Evolutionary conservation across 2,329 filamentous ascomycete genomes (phyloP).

Genomic region (Lasiodiplodia citricola): DNA sequence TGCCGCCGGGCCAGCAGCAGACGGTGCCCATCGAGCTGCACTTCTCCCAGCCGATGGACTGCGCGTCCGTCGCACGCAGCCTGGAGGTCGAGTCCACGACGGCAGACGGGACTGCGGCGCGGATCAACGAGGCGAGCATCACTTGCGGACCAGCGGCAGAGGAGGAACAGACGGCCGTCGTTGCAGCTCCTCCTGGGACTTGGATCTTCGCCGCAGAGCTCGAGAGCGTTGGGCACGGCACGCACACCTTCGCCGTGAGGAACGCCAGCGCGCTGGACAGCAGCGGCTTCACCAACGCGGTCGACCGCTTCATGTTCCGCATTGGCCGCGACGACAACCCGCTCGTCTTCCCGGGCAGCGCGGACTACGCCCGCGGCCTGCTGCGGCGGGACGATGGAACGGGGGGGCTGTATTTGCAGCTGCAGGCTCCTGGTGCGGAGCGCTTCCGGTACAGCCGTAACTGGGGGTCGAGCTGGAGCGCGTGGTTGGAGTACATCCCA

Average conservation of each 20-base stretch:
- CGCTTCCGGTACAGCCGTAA: slow-evolving; percentile 62
- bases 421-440: background rate
- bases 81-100: slow-evolving; percentile 62
- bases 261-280: background rate
- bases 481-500: slow-evolving; percentile 64
- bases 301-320: slow-evolving; percentile 66
- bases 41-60: slow-evolving; percentile 67
- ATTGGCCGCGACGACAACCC: slow-evolving; percentile 64
- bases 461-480: slow-evolving; percentile 64
- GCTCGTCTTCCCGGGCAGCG: slow-evolving; percentile 62
- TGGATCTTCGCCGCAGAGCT: slow-evolving; percentile 62
- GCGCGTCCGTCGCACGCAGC: slow-evolving; percentile 55
- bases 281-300: slow-evolving; percentile 59
- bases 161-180: slow-evolving; percentile 42
- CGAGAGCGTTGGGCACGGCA: slow-evolving; percentile 63
- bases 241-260: slow-evolving; percentile 55
- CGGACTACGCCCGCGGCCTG: slow-evolving; percentile 35
- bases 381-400: background rate
- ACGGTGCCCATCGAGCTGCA: slow-evolving; percentile 55
- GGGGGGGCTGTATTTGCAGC: background rate
- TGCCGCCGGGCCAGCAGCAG: background rate
- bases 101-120: slow-evolving; percentile 41
- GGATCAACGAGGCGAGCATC: background rate
- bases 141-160: slow-evolving; percentile 39
- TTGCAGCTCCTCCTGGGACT: slow-evolving; percentile 52